Percentiles rank a stretch among this genome's conserved stretches.
phyloP scores from a whole-genome alignment of 805 yeast species.

The Candida easanensis region DNA sequence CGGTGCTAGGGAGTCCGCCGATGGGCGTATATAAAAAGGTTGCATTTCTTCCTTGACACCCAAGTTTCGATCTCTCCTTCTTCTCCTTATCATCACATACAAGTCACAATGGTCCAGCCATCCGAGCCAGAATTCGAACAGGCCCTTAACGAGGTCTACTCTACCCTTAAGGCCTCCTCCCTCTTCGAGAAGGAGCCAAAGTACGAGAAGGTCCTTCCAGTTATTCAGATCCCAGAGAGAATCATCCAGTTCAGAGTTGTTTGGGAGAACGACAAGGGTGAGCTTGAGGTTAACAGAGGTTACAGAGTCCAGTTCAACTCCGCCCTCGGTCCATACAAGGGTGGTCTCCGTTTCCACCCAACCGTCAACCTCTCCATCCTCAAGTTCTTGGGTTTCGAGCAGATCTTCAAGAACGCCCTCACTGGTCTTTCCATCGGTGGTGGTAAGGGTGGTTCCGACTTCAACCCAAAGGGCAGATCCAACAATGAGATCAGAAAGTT shows the following conservation, averaged over 20 bases:
- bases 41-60: background rate
- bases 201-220: conserved; percentile 82
- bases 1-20: conserved; percentile 3
- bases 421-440: conserved; percentile 99
- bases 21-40: conserved; percentile 4
- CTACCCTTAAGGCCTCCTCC: conserved; percentile 88
- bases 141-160: conserved; percentile 91
- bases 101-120: conserved; percentile 64
- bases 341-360: conserved; percentile 98
- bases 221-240: conserved; percentile 94
- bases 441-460: conserved; percentile 99
- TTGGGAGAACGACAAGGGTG: conserved; percentile 96
- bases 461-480: conserved; percentile 93
- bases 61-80: background rate
- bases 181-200: conserved; percentile 86
- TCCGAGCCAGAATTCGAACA: conserved; percentile 98
- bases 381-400: conserved; percentile 97
- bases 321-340: conserved; percentile 98
- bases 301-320: conserved; percentile 98
- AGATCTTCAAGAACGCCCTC: conserved; percentile 95
- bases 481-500: conserved; percentile 94
- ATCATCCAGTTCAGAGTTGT: conserved; percentile 94
- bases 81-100: background rate
- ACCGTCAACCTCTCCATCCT: conserved; percentile 91
- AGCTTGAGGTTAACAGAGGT: conserved; percentile 91